A percentile compares a stretch with the other conserved stretches of the same genome.
These are phyloP conservation scores for Penicillium frequentans DNA, from an alignment of 2,329 filamentous ascomycete genomes.

Conservation along the genomic window DNA sequence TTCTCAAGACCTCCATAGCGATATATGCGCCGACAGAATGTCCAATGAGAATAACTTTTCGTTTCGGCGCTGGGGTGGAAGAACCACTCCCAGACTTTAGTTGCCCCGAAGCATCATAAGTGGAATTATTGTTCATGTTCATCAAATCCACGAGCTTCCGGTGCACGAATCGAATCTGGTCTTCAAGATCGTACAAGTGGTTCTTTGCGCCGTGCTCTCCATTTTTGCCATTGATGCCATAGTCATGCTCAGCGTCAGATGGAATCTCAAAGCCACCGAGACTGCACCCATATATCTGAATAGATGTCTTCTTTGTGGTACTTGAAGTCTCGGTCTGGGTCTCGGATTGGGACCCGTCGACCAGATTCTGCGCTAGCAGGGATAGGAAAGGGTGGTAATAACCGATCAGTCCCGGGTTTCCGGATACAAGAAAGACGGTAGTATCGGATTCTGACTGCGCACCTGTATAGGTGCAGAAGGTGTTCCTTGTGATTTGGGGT, in stretches of 20 bases:
- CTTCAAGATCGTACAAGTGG: conserved; percentile 42
- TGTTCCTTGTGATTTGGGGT: conserved; percentile 30
- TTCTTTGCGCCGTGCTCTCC: background rate
- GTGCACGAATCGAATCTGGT: conserved; percentile 53
- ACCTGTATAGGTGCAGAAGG: conserved; percentile 30
- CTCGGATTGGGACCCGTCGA: background rate
- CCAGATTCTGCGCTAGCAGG: conserved; percentile 30
- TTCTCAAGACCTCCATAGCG: conserved; percentile 64
- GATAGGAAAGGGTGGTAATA: conserved; percentile 51
- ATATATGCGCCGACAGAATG: conserved; percentile 77
- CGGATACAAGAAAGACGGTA: conserved; percentile 49
- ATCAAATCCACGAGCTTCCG: conserved; percentile 44
- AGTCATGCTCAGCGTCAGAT: background rate
- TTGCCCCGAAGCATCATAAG: background rate
- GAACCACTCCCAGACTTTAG: too few species aligned
- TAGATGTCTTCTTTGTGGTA: conserved; percentile 4
- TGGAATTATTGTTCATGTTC: background rate
- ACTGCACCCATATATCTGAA: conserved; percentile 36
- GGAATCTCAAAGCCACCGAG: conserved; percentile 37
- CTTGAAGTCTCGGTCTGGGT: background rate
- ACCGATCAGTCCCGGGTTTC: conserved; percentile 51
- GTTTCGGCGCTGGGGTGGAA: background rate
- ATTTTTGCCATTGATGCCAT: background rate
- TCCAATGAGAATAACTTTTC: conserved; percentile 64
- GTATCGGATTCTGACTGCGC: conserved; percentile 9